Evolutionary conservation across 768 basidiomycete species (phyloP).

Genomic region (Leccinum rimulosum): DNA sequence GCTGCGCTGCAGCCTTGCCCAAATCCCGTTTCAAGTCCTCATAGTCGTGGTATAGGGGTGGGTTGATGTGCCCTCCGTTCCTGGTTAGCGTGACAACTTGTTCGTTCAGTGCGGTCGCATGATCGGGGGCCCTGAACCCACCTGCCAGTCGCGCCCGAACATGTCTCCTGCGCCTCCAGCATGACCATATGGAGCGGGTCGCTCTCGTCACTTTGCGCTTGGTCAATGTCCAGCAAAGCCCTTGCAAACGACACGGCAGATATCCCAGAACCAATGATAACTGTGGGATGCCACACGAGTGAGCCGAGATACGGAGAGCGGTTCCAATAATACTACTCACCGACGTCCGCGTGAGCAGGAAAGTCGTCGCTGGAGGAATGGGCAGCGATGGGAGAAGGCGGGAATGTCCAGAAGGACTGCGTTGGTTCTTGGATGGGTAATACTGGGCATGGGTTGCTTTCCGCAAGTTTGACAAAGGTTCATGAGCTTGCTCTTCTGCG

Average conservation of each 20-base stretch:
- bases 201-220: constrained; percentile 16
- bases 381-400: constrained; percentile 45
- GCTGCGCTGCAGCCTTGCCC: constrained; percentile 39
- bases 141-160: constrained; percentile 54
- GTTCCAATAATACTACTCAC: constrained; percentile 12
- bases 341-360: constrained; percentile 58
- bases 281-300: constrained; percentile 14
- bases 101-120: not conserved
- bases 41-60: constrained; percentile 48
- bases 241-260: constrained; percentile 44
- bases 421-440: constrained; percentile 56
- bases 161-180: constrained; percentile 59
- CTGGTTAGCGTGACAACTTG: constrained; percentile 19
- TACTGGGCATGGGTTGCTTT: constrained; percentile 25
- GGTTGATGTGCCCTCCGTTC: constrained; percentile 53
- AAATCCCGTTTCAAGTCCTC: constrained; percentile 34
- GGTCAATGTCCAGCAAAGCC: constrained; percentile 34
- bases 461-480: no score
- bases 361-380: constrained; percentile 23
- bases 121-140: constrained; percentile 20
- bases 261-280: constrained; percentile 57
- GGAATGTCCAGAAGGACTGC: constrained; percentile 62
- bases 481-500: no score
- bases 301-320: not conserved
- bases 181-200: constrained; percentile 42